Base-by-base conservation (phyloP, 2,329 filamentous ascomycete genomes). In the Hymenoscyphus salicellus region DNA sequence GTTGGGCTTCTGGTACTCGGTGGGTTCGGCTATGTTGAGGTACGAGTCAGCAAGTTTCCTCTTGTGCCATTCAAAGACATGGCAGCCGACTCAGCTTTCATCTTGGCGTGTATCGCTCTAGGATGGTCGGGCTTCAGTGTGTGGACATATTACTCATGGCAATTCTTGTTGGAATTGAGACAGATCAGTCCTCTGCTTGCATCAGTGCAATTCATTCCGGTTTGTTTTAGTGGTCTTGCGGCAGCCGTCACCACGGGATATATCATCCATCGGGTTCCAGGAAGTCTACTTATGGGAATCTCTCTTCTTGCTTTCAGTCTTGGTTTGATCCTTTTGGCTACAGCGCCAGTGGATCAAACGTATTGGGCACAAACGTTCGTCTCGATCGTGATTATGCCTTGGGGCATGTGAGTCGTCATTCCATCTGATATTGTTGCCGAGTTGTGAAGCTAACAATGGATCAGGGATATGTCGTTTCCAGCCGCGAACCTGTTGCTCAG, bases 341-440 rank as follows among this genome's bases (percentile, higher is more conserved):
- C 77, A 0, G 78, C 82, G 1, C 85, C 86, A 0, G 77, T 81
- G 0, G 69, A 80, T 5, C 85, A 89, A 72, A 81, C 77, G 0
- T 90, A 90, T 77, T 90, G 88, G 88, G 78, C 78, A 20, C 83
- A 87, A 66, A 79, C 82, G 0, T 90, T 90, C 71, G 79, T 87
- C 7, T 79, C 80, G 5, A 77, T 85, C 4, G 32, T 89, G 2
- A 70, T 89, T 56, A 84, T 85, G 75, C 82, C 85, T 0, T 87
- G 83, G 70, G 86, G 86, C 1, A 87, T 89, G 83, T 68, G 59
- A 62, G 63, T 57, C 14, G 16, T 32, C 58, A 26, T 28, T 17
- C 11, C 30, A 17, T 56, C n/a, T 17, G 8, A n/a, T 23, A 20
- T 30, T 28, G 33, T 38, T n/a, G 14, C 33, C n/a, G 43, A 23